Conservation (phyloP, 129 eudicot genomes). For the Flaveria bidentis region DNA sequence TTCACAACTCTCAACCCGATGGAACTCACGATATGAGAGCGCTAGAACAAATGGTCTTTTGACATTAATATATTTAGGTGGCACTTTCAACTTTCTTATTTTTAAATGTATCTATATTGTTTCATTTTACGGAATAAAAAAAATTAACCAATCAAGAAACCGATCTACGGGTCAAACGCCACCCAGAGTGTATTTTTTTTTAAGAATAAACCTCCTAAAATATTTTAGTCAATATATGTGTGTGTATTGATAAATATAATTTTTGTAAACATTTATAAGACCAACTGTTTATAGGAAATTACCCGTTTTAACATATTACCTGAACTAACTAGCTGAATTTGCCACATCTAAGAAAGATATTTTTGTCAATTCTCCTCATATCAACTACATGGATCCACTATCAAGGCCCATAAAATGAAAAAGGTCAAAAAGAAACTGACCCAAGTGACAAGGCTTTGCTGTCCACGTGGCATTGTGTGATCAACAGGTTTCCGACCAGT, state of each 20-base stretch:
- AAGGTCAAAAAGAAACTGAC: slow-evolving; percentile 40
- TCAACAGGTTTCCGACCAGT: slow-evolving; percentile 98
- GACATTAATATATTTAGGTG: neutral
- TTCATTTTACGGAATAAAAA: neutral
- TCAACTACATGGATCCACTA: neutral
- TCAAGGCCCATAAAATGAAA: slow-evolving; percentile 11
- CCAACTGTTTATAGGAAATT: neutral
- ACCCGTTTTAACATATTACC: neutral
- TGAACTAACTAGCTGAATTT: neutral
- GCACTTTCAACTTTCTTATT: neutral
- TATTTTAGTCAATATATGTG: neutral
- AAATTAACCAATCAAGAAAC: neutral
- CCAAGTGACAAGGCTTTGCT: slow-evolving; percentile 95
- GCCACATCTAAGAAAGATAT: neutral
- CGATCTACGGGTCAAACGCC: neutral
- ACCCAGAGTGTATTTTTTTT: neutral
- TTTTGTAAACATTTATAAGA: neutral
- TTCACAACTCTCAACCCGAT: slow-evolving; percentile 8
- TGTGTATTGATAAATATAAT: neutral
- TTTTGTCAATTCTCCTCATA: neutral
- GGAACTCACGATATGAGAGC: neutral
- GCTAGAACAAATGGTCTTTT: neutral
- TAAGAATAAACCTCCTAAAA: neutral
- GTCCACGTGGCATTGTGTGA: slow-evolving; percentile 95
- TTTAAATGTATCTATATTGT: neutral